These are phyloP conservation scores for Cryphonectria naterciae DNA, from an alignment of 2,329 filamentous ascomycete genomes.

Conservation along the genomic window DNA sequence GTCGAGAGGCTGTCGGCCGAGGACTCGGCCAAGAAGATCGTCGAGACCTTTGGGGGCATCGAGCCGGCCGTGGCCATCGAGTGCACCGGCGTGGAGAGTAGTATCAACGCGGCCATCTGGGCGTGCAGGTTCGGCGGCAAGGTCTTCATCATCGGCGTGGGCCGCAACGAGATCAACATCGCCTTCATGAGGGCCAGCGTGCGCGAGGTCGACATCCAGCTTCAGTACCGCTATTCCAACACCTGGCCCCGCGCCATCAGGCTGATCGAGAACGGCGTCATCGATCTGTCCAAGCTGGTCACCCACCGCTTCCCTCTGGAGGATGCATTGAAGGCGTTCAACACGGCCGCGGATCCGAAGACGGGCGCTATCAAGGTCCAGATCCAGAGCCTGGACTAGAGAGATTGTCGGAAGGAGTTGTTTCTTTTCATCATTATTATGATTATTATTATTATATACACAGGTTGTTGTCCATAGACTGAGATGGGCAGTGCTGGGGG, in stretches of 20 bases:
- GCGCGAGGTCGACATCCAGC: conserved; percentile 90
- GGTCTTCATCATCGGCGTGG: conserved; percentile 95
- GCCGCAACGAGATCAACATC: conserved; percentile 92
- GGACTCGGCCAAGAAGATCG: conserved; percentile 70
- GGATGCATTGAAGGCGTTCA: conserved; percentile 86
- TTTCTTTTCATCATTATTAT: background rate
- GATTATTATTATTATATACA: no score
- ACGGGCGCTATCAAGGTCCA: conserved; percentile 97
- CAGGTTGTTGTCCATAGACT: background rate
- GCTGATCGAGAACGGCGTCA: conserved; percentile 79
- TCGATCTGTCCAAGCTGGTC: conserved; percentile 80
- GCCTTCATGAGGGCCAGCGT: conserved; percentile 94
- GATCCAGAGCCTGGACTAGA: conserved; percentile 73
- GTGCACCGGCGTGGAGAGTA: conserved; percentile 93
- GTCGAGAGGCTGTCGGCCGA: conserved; percentile 69
- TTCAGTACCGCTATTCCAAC: conserved; percentile 96
- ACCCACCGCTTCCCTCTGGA: conserved; percentile 87
- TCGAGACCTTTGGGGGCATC: conserved; percentile 73
- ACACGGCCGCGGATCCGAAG: conserved; percentile 83
- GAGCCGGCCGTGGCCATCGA: conserved; percentile 85
- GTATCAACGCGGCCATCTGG: conserved; percentile 84
- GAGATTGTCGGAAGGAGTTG: background rate
- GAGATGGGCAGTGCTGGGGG: background rate
- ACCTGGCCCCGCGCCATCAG: conserved; percentile 95
- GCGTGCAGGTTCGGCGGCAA: conserved; percentile 93